Conservation (phyloP, 106 monocot species). For the Dactylorhiza incarnata region DNA sequence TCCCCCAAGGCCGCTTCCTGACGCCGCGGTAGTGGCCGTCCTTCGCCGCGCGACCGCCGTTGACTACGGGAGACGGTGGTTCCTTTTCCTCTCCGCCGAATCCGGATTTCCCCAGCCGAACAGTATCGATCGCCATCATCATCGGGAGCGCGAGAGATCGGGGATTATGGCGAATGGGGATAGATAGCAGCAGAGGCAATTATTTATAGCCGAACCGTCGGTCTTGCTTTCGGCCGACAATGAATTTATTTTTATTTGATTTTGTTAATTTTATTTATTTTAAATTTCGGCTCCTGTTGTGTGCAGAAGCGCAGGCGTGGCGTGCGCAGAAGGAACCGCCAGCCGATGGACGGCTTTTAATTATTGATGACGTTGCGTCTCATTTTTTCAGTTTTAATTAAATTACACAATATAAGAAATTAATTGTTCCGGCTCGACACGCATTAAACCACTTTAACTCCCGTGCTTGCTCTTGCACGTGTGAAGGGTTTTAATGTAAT, state of each 20-base stretch:
- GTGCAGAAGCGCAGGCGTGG: neutral
- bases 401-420: neutral
- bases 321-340: neutral
- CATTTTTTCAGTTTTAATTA: no score
- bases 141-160: neutral
- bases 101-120: neutral
- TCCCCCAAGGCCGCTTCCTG: conserved; percentile 36
- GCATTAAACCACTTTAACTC: neutral
- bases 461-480: neutral
- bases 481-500: neutral
- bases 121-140: conserved; percentile 1
- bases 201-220: conserved; percentile 34
- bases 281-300: neutral
- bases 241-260: conserved; percentile 14
- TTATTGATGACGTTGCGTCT: neutral
- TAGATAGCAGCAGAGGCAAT: neutral
- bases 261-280: neutral
- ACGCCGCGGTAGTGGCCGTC: conserved; percentile 42
- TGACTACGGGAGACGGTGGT: neutral
- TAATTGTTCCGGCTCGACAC: neutral
- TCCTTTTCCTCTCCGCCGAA: conserved; percentile 1
- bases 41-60: conserved; percentile 9
- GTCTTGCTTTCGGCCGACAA: conserved; percentile 49
- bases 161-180: no score
- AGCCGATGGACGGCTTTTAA: conserved; percentile 2